These are phyloP conservation scores for Sporobolus alterniflorus DNA, from an alignment of 202 grass and related monocot species.

Conservation along the genomic window DNA sequence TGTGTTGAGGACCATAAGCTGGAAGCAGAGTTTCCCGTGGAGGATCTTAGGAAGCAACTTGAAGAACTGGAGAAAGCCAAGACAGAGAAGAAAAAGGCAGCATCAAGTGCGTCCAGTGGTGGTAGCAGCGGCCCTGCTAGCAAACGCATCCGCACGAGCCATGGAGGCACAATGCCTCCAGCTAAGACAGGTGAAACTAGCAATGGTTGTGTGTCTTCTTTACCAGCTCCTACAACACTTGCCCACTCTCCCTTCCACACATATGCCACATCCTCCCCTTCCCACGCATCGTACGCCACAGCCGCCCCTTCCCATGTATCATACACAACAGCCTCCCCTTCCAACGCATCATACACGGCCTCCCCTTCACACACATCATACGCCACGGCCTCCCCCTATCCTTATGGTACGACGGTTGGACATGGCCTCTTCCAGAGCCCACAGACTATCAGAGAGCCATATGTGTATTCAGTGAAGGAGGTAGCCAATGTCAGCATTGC, in stretches of 20 bases:
- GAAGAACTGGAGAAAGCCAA: conserved; percentile 88
- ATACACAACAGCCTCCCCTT: conserved; percentile 41
- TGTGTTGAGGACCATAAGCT: conserved; percentile 91
- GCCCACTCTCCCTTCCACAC: conserved; percentile 53
- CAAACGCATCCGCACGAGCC: conserved; percentile 79
- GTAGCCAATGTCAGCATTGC: conserved; percentile 49
- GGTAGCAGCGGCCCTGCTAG: conserved; percentile 69
- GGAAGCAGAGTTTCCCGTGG: conserved; percentile 71
- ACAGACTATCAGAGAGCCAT: conserved; percentile 63
- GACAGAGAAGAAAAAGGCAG: conserved; percentile 83
- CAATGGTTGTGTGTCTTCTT: conserved; percentile 65
- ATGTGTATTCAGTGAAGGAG: conserved; percentile 74
- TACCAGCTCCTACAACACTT: conserved; percentile 48
- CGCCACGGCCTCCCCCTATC: conserved; percentile 43
- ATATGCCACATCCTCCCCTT: conserved; percentile 41
- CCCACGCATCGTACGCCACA: conserved; percentile 43
- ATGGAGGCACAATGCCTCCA: conserved; percentile 82
- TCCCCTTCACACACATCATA: conserved; percentile 38
- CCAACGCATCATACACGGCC: conserved; percentile 40
- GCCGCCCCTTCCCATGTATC: conserved; percentile 30
- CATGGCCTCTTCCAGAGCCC: conserved; percentile 81
- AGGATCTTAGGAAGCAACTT: conserved; percentile 75
- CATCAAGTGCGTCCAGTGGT: conserved; percentile 52
- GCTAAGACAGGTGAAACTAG: conserved; percentile 83
- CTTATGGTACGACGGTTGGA: conserved; percentile 47